Conservation (phyloP, 2,329 filamentous ascomycete genomes). For the Incumbomyces delicatus region DNA sequence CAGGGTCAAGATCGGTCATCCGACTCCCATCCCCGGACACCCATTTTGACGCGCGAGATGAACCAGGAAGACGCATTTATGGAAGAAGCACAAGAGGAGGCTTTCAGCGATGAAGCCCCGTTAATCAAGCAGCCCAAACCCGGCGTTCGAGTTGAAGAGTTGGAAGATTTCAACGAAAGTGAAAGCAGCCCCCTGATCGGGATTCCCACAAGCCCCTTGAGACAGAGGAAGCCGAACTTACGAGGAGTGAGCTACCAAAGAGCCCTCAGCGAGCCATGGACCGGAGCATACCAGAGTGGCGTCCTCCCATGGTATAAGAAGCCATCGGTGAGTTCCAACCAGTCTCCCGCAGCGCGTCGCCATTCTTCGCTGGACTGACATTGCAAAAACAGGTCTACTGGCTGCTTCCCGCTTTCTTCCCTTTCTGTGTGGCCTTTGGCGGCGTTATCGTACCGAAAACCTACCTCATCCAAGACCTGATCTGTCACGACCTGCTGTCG, state of each 20-base stretch:
- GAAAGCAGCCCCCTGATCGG: conserved; percentile 25
- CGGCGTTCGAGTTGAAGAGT: no score
- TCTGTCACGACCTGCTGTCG: conserved; percentile 74
- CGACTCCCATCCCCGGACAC: not conserved
- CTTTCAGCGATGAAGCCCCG: conserved; percentile 9
- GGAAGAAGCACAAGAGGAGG: conserved; percentile 26
- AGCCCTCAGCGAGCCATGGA: conserved; percentile 20
- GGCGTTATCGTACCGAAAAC: conserved; percentile 77
- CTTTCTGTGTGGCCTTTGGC: conserved; percentile 80
- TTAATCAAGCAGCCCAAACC: no score
- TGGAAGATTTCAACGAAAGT: conserved; percentile 6
- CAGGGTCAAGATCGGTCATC: not conserved
- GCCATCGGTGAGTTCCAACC: conserved; percentile 35
- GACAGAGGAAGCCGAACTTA: conserved; percentile 7
- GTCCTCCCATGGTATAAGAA: conserved; percentile 39
- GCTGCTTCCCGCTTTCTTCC: conserved; percentile 68
- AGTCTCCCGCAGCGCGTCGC: conserved; percentile 7
- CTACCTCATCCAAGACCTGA: conserved; percentile 72
- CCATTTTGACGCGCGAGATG: conserved; percentile 17
- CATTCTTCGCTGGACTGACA: conserved; percentile 8
- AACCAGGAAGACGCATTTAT: conserved; percentile 27
- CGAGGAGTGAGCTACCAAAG: conserved; percentile 17
- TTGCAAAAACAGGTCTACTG: conserved; percentile 61
- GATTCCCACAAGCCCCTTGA: conserved; percentile 9
- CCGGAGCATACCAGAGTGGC: conserved; percentile 28